phyloP scores from a whole-genome alignment of 352 stramenopile genomes.

The Globisporangium spiculum region DNA sequence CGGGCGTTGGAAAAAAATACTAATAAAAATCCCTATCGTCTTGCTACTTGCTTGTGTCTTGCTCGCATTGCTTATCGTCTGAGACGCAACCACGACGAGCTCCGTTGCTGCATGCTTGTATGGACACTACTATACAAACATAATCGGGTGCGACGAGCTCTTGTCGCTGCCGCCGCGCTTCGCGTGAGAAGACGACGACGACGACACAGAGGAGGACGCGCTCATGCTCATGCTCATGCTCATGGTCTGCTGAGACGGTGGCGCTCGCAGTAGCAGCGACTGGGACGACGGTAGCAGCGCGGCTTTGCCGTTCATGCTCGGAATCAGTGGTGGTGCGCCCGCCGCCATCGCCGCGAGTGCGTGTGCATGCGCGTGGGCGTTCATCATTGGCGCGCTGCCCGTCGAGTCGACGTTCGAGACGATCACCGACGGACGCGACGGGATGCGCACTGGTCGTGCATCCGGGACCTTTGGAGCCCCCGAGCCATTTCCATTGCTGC shows the following conservation, averaged over 20 bases:
- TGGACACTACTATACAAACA: conserved; percentile 11
- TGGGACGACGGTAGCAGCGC: conserved; percentile 16
- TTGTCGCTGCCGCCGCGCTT: conserved; percentile 15
- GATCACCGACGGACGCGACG: conserved; percentile 14
- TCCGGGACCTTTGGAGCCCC: background rate
- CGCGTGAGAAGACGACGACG: background rate
- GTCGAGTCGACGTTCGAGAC: background rate
- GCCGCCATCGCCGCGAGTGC: background rate
- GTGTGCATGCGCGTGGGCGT: background rate
- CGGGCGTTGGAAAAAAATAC: conserved; percentile 2
- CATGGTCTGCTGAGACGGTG: conserved; percentile 13
- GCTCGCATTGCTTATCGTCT: background rate
- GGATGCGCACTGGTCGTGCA: background rate
- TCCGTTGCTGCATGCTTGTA: background rate
- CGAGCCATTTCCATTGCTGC: background rate
- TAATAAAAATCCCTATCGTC: conserved; percentile 9
- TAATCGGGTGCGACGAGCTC: conserved; percentile 7
- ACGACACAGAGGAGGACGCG: background rate
- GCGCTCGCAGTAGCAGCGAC: conserved; percentile 15
- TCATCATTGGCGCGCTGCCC: background rate
- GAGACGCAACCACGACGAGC: background rate
- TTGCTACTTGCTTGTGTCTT: background rate
- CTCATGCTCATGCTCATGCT: background rate
- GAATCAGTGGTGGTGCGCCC: conserved; percentile 2
- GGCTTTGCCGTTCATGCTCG: background rate